Percentiles rank a stretch among this genome's conserved stretches.
Evolutionary conservation across 345 rosid species (phyloP).

Genomic region (Rhodamnia rubescens): DNA sequence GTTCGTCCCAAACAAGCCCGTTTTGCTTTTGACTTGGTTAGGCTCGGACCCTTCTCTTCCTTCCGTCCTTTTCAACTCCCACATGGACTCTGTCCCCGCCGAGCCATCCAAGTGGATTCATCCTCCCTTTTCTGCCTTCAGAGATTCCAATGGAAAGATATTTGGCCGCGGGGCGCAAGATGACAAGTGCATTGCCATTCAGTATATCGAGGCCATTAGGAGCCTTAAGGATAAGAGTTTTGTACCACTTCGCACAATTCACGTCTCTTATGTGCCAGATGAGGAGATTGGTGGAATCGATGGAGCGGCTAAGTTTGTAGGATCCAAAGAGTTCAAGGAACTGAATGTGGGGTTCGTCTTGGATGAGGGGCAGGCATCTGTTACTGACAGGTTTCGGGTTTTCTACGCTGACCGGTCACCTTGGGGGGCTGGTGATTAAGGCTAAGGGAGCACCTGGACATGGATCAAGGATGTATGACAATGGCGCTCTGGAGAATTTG

Average conservation of each 20-base stretch:
- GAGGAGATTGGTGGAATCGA: conserved; percentile 76
- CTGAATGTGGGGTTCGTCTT: conserved; percentile 68
- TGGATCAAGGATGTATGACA: conserved; percentile 71
- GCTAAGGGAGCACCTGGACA: conserved; percentile 71
- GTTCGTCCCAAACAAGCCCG: conserved; percentile 40
- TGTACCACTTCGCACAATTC: conserved; percentile 46
- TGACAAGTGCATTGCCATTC: conserved; percentile 75
- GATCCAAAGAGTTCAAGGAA: conserved; percentile 45
- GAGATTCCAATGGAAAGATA: conserved; percentile 43
- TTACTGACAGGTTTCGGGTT: conserved; percentile 50
- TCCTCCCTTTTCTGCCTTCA: conserved; percentile 74
- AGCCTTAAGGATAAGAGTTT: conserved; percentile 37
- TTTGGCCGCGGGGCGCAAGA: conserved; percentile 87
- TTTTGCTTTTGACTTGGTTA: conserved; percentile 57
- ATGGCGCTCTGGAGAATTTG: conserved; percentile 81
- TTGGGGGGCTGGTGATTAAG: conserved; percentile 45
- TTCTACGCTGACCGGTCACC: conserved; percentile 73
- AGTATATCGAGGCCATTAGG: conserved; percentile 71
- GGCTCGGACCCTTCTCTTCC: conserved; percentile 66
- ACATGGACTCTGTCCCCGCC: conserved; percentile 88
- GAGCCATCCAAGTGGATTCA: conserved; percentile 72
- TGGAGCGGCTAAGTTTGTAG: conserved; percentile 51
- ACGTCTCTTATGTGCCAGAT: conserved; percentile 62
- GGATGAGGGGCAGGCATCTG: conserved; percentile 87
- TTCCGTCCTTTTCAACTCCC: conserved; percentile 76